phyloP scores from a whole-genome alignment of 768 basidiomycete species.

The Russula dissimulans region DNA sequence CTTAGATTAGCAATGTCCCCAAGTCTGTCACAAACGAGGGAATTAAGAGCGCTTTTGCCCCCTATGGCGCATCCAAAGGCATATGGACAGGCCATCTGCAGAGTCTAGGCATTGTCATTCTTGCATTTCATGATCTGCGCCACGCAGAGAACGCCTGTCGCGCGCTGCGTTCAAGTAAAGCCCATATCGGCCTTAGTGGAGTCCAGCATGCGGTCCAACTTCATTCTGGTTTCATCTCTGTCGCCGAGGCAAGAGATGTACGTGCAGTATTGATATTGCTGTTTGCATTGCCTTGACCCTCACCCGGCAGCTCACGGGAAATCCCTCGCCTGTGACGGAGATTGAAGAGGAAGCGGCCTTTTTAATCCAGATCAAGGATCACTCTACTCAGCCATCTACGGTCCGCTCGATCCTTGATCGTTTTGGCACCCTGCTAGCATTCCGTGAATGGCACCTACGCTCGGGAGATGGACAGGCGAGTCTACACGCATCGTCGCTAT shows the following conservation, averaged over 20 bases:
- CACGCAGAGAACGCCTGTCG: conserved; percentile 16
- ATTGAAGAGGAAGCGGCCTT: conserved; percentile 20
- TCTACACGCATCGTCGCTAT: neutral
- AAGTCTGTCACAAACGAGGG: conserved; percentile 6
- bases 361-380: conserved; percentile 16
- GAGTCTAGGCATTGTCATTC: conserved; percentile 17
- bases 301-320: conserved; percentile 13
- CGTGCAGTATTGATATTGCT: neutral
- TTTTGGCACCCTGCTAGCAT: conserved; percentile 16
- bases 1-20: conserved; percentile 17
- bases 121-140: conserved; percentile 18
- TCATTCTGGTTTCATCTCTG: conserved; percentile 14
- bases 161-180: conserved; percentile 11
- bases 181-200: conserved; percentile 6
- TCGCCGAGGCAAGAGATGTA: conserved; percentile 20
- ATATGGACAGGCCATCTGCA: conserved; percentile 18
- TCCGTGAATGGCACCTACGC: conserved; percentile 11
- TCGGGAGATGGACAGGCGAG: conserved; percentile 18
- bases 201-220: conserved; percentile 8
- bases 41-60: conserved; percentile 14
- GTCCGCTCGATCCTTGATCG: conserved; percentile 15
- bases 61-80: conserved; percentile 16
- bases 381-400: conserved; percentile 3
- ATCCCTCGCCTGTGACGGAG: conserved; percentile 17
- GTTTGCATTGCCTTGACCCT: neutral